A percentile compares a stretch with the other conserved stretches of the same genome.
These are phyloP conservation scores for Crassisporium funariophilum DNA, from an alignment of 768 basidiomycete species.

Conservation along the genomic window DNA sequence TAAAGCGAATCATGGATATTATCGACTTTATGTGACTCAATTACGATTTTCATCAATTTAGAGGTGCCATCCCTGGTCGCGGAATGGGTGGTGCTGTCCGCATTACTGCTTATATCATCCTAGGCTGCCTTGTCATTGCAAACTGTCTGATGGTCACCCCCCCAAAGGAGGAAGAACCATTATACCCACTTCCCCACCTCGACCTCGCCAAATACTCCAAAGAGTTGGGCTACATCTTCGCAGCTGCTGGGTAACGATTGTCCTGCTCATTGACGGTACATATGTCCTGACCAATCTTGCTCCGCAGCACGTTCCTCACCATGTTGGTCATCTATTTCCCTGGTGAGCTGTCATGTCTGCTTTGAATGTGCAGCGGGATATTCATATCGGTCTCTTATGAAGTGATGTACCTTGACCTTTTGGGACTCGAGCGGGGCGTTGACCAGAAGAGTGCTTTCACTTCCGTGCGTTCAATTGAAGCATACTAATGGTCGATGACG, in stretches of 20 bases:
- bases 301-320: slow-evolving; percentile 17
- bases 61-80: slow-evolving; percentile 20
- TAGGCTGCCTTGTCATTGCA: slow-evolving; percentile 25
- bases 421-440: slow-evolving; percentile 45
- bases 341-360: slow-evolving; percentile 28
- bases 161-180: slow-evolving; percentile 21
- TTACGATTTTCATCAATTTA: slow-evolving; percentile 5
- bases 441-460: slow-evolving; percentile 46
- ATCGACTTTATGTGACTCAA: neutral
- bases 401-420: slow-evolving; percentile 58
- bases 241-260: slow-evolving; percentile 26
- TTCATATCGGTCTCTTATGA: neutral
- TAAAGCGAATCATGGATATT: slow-evolving; percentile 11
- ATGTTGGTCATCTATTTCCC: slow-evolving; percentile 34
- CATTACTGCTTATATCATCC: slow-evolving; percentile 29
- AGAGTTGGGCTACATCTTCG: slow-evolving; percentile 31
- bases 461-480: slow-evolving; percentile 40
- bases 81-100: slow-evolving; percentile 34
- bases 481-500: no score
- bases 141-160: slow-evolving; percentile 28
- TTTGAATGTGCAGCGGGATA: neutral
- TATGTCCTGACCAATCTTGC: slow-evolving; percentile 1
- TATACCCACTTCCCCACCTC: slow-evolving; percentile 23
- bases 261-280: slow-evolving; percentile 11
- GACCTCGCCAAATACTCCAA: slow-evolving; percentile 33